Evolutionary conservation across 2,329 filamentous ascomycete species (phyloP).

Genomic region (Paecilomyces dactylethromorphus): DNA sequence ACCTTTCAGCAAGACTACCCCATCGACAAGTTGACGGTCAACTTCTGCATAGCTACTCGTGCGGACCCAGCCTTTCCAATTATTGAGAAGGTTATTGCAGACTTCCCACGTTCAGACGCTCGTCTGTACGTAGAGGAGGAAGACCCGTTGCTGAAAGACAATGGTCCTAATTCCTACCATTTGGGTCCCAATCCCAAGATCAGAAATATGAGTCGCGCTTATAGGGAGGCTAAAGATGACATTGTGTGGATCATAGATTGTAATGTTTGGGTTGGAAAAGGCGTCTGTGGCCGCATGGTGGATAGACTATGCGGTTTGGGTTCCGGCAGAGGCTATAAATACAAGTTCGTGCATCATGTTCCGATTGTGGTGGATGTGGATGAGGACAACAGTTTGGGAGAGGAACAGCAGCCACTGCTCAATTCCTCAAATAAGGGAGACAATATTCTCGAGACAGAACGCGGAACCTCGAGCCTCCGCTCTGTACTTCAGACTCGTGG

Average conservation of each 20-base stretch:
- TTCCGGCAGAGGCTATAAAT: constrained; percentile 41
- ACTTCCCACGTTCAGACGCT: constrained; percentile 67
- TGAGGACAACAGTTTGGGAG: constrained; percentile 15
- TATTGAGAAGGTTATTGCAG: constrained; percentile 62
- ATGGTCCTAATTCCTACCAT: constrained; percentile 45
- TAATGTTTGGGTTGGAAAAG: constrained; percentile 84
- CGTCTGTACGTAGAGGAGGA: constrained; percentile 74
- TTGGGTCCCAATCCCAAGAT: constrained; percentile 98
- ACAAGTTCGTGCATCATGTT: constrained; percentile 93
- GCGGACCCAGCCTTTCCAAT: constrained; percentile 71
- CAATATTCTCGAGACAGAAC: constrained; percentile 2
- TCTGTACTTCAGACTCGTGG: constrained; percentile 50
- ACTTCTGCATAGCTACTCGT: constrained; percentile 71
- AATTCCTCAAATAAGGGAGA: constrained; percentile 11
- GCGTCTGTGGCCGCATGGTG: constrained; percentile 80
- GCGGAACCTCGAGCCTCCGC: constrained; percentile 9
- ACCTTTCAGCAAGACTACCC: constrained; percentile 82
- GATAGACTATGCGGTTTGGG: constrained; percentile 70
- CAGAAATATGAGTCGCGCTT: constrained; percentile 88
- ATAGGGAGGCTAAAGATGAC: constrained; percentile 79
- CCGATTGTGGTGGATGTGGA: constrained; percentile 77
- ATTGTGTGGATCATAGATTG: constrained; percentile 94
- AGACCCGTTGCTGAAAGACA: constrained; percentile 61
- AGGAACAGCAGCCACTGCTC: constrained; percentile 21
- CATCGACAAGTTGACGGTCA: constrained; percentile 64